Conservation (phyloP, 2,329 filamentous ascomycete species). For the Sporothrix inflata region DNA sequence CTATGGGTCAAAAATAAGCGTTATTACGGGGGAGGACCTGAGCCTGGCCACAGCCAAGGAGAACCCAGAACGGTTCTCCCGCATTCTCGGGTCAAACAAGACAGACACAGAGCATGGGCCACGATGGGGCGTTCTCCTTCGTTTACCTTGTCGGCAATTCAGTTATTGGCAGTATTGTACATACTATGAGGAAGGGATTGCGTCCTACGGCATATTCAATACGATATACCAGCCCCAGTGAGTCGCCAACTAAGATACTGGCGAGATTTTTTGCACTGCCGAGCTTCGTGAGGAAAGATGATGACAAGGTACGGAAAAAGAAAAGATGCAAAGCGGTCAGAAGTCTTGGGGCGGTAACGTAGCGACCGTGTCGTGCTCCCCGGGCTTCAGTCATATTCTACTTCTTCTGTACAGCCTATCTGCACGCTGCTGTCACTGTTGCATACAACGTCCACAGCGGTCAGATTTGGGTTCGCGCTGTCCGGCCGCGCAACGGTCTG, state of each 20-base stretch:
- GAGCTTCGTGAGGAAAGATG: not conserved
- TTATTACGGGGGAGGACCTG: not conserved
- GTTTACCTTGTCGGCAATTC: not conserved
- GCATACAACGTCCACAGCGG: not conserved
- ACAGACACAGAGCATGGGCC: constrained; percentile 8
- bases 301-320: not conserved
- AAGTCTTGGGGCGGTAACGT: not conserved
- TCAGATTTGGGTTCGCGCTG: not conserved
- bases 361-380: not conserved
- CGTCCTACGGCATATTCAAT: constrained; percentile 6
- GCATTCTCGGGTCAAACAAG: constrained; percentile 11
- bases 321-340: not conserved
- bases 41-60: constrained; percentile 8
- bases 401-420: not conserved
- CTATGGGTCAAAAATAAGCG: not conserved
- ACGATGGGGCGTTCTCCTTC: not conserved
- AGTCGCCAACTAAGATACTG: not conserved
- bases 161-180: not conserved
- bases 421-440: not conserved
- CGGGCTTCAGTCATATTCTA: not conserved
- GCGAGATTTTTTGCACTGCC: not conserved
- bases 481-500: not conserved
- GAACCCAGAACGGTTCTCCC: constrained; percentile 3
- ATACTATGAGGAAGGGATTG: not conserved
- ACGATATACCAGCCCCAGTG: too few species aligned